These are phyloP conservation scores for Malus orientalis DNA, from an alignment of 306 rosid species.

Conservation along the genomic window DNA sequence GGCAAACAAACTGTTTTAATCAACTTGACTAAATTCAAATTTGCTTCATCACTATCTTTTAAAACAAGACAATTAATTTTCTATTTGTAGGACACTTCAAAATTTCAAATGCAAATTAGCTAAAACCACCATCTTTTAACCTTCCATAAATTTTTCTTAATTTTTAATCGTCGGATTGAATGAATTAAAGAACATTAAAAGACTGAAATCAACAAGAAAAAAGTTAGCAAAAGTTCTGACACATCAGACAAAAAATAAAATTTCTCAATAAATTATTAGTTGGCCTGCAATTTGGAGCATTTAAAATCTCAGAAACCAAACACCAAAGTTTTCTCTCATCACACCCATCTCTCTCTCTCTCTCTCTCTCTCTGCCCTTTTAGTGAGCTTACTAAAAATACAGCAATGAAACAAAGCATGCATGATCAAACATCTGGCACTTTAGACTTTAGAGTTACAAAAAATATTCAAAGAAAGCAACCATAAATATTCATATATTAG, in stretches of 20 bases:
- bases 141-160: too few species aligned
- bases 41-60: neutral
- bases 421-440: neutral
- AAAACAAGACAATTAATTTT: neutral
- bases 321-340: neutral
- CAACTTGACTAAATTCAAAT: too few species aligned
- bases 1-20: too few species aligned
- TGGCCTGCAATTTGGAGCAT: slow-evolving; percentile 1
- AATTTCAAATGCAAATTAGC: too few species aligned
- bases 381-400: neutral
- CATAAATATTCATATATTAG: neutral
- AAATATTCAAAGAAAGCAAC: neutral
- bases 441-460: neutral
- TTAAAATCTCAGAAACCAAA: slow-evolving; percentile 7
- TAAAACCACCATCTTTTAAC: too few species aligned
- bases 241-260: slow-evolving; percentile 19
- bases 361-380: neutral
- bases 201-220: too few species aligned
- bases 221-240: slow-evolving; percentile 17
- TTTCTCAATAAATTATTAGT: slow-evolving; percentile 16
- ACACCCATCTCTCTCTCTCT: neutral
- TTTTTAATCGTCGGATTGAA: accelerated
- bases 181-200: too few species aligned
- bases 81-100: neutral
- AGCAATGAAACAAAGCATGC: neutral